phyloP scores from a whole-genome alignment of 2,329 filamentous ascomycete genomes.

The Cladosporium cucumerinum region DNA sequence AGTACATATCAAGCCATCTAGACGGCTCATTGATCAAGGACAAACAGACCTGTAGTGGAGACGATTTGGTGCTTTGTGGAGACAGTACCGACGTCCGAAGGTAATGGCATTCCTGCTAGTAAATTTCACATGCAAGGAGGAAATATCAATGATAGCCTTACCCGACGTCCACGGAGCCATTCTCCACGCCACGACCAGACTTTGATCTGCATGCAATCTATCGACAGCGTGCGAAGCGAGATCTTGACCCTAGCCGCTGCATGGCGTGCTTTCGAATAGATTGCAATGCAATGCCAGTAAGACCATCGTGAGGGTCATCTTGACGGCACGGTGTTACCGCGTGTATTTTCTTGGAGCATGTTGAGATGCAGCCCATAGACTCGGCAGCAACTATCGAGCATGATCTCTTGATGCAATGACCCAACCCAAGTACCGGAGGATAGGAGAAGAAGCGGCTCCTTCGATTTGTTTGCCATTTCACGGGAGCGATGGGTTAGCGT shows the following conservation, averaged over 20 bases:
- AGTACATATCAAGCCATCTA: not conserved
- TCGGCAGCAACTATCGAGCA: not conserved
- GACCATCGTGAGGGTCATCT: not conserved
- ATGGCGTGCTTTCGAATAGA: not conserved
- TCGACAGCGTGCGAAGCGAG: not conserved
- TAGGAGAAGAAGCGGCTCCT: not conserved
- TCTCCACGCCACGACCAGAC: not conserved
- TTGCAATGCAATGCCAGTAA: not conserved
- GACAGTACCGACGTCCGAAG: not conserved
- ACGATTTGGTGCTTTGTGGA: not conserved
- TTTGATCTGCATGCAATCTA: not conserved
- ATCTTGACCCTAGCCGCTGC: not conserved
- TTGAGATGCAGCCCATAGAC: not conserved
- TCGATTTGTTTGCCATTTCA: not conserved
- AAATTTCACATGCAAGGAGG: not conserved
- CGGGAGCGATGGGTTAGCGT: conserved; percentile 5
- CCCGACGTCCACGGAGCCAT: not conserved
- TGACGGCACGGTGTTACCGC: not conserved
- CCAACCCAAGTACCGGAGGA: not conserved
- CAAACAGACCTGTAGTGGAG: not conserved
- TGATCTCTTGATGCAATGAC: not conserved
- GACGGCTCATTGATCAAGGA: not conserved
- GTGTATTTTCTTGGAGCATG: not conserved
- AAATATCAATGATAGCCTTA: conserved; percentile 2
- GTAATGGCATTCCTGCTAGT: not conserved